Evolutionary conservation across 345 rosid species (phyloP).

Genomic region (Tarenaya hassleriana): DNA sequence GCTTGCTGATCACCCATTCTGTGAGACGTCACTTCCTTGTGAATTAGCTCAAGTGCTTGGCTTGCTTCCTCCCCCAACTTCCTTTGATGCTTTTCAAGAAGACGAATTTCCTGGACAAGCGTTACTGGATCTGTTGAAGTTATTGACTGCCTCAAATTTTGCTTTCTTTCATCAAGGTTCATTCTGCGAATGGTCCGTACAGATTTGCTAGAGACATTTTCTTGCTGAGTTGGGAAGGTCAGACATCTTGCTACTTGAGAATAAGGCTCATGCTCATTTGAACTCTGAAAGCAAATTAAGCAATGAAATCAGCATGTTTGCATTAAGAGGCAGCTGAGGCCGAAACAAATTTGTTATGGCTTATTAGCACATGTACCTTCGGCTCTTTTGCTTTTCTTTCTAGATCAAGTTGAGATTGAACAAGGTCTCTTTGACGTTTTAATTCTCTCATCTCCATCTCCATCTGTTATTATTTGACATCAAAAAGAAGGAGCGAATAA

Average conservation of each 20-base stretch:
- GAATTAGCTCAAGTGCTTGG: slow-evolving; percentile 84
- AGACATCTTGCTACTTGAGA: slow-evolving; percentile 69
- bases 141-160: slow-evolving; percentile 51
- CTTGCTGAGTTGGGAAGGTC: slow-evolving; percentile 44
- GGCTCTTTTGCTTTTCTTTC: slow-evolving; percentile 65
- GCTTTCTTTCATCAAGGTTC: slow-evolving; percentile 38
- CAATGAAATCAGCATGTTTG: slow-evolving; percentile 8
- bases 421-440: slow-evolving; percentile 91
- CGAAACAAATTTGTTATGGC: slow-evolving; percentile 2
- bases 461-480: slow-evolving; percentile 48
- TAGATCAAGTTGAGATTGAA: slow-evolving; percentile 65
- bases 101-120: slow-evolving; percentile 75
- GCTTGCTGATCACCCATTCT: slow-evolving; percentile 74
- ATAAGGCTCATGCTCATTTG: slow-evolving; percentile 51
- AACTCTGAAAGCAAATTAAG: slow-evolving; percentile 42
- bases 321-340: slow-evolving; percentile 1
- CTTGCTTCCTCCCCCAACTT: slow-evolving; percentile 88
- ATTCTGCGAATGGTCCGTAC: slow-evolving; percentile 35
- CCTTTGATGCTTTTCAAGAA: slow-evolving; percentile 78
- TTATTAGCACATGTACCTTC: slow-evolving; percentile 43
- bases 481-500: not conserved
- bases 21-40: slow-evolving; percentile 81
- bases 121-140: slow-evolving; percentile 68
- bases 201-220: slow-evolving; percentile 33
- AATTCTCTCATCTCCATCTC: slow-evolving; percentile 81